Evolutionary conservation across 148 eudicot species (phyloP), one percentile per base, ranked within the genome.

Genomic region (Salicornia ramosissima): DNA sequence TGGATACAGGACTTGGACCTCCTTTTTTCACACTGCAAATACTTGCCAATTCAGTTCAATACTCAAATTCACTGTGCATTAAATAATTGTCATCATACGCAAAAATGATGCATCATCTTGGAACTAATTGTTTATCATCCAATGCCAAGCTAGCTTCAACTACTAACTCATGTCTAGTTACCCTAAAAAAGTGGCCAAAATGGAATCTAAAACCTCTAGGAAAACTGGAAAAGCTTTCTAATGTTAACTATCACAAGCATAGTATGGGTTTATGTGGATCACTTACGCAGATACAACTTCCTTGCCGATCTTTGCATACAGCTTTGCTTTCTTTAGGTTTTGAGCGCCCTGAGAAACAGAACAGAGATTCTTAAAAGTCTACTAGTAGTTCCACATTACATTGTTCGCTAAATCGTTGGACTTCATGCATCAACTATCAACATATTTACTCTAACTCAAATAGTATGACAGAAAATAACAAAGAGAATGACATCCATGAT

Each of bases 281-380:
- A 83, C 98, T 86, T 85, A 90, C 97, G 92, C 98, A 62, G 97
- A 94, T 74, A 94, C 83, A 61, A 88, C 96, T 84, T 94, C 89
- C 83, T 94, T 94, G 74, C 98, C 97, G 18, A 90, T 77, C 80
- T 66, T 88, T 49, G 95, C 67, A 71, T 82, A 88, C 55, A 90
- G 75, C 85, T 94, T 94, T 31, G 78, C 72, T 83, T 88, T 90
- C 89, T 88, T 94, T 34, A 82, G 85, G 75, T 90, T 80, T 68
- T 94, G 88, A 64, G 85, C 86, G 13, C 85, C 89, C 98, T 94
- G 96, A 76, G 83, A 72, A 40, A 34, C 34, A 42, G 51, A 36
- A 47, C 49, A 61, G 28, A 70, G 13, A 1, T 70, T 14, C 33
- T 21, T 36, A 45, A 28, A 24, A 40, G 6, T 66, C 71, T 30